These are phyloP conservation scores for Boletus rubropictus DNA, from an alignment of 768 basidiomycete genomes.

Conservation along the genomic window DNA sequence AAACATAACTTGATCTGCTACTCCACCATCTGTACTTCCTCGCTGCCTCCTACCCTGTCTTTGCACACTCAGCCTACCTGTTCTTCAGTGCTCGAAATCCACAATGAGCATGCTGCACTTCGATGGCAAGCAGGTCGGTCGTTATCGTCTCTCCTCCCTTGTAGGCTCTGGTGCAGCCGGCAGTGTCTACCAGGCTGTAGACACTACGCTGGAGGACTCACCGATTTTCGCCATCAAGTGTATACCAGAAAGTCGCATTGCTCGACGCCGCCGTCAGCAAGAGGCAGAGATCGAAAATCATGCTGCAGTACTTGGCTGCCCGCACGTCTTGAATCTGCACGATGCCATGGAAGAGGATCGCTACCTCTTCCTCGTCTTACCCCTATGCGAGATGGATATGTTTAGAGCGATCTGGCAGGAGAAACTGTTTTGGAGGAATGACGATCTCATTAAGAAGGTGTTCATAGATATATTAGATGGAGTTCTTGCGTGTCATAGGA, in stretches of 20 bases:
- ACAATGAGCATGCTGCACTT: slow-evolving; percentile 35
- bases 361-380: slow-evolving; percentile 64
- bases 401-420: slow-evolving; percentile 50
- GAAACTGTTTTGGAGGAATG: slow-evolving; percentile 49
- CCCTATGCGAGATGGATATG: slow-evolving; percentile 59
- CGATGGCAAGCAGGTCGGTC: slow-evolving; percentile 48
- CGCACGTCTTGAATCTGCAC: slow-evolving; percentile 63
- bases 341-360: slow-evolving; percentile 51
- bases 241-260: slow-evolving; percentile 46
- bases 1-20: not conserved
- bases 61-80: too few relatives aligned
- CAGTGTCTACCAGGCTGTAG: slow-evolving; percentile 69
- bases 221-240: slow-evolving; percentile 70
- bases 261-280: slow-evolving; percentile 54
- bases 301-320: slow-evolving; percentile 35
- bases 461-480: slow-evolving; percentile 78
- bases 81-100: not conserved
- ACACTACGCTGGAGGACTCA: slow-evolving; percentile 36
- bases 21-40: not conserved
- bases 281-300: slow-evolving; percentile 61
- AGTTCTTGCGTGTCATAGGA: slow-evolving; percentile 64
- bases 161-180: slow-evolving; percentile 76
- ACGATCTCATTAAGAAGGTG: slow-evolving; percentile 53
- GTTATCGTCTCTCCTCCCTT: slow-evolving; percentile 52
- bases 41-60: not conserved